Evolutionary conservation across 2,329 filamentous ascomycete species (phyloP).

Genomic region (Cladosporium halotolerans): DNA sequence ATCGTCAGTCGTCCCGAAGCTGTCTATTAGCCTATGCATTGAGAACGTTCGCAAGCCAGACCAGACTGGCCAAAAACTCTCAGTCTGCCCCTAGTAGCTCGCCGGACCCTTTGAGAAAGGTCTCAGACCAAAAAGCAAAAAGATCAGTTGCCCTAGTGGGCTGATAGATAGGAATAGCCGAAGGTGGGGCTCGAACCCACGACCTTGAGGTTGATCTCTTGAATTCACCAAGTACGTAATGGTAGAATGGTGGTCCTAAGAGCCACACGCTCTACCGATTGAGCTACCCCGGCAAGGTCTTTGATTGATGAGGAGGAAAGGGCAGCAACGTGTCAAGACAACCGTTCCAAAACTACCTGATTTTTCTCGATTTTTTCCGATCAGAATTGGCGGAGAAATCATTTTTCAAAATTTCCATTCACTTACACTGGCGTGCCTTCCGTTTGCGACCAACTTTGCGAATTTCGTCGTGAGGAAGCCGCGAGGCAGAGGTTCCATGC

Average conservation of each 20-base stretch:
- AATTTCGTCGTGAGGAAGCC: neutral
- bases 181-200: slow-evolving; percentile 23
- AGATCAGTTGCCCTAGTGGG: neutral
- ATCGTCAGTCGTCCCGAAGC: too few species aligned
- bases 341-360: neutral
- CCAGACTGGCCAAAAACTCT: neutral
- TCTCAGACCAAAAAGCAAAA: neutral
- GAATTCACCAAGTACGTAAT: too few species aligned
- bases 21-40: too few species aligned
- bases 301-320: neutral
- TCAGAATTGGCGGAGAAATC: neutral
- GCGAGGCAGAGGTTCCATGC: neutral
- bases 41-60: too few species aligned
- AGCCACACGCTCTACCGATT: slow-evolving; percentile 43
- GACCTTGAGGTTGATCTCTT: slow-evolving; percentile 22
- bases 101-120: neutral
- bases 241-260: neutral
- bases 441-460: too few species aligned
- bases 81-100: neutral
- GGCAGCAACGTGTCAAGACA: neutral
- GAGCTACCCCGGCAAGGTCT: slow-evolving; percentile 41
- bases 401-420: neutral
- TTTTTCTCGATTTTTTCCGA: neutral
- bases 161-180: slow-evolving; percentile 19
- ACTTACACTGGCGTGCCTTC: too few species aligned